Evolutionary conservation across 176 grass and related monocot species (phyloP).

Genomic region (Oryza meyeriana): DNA sequence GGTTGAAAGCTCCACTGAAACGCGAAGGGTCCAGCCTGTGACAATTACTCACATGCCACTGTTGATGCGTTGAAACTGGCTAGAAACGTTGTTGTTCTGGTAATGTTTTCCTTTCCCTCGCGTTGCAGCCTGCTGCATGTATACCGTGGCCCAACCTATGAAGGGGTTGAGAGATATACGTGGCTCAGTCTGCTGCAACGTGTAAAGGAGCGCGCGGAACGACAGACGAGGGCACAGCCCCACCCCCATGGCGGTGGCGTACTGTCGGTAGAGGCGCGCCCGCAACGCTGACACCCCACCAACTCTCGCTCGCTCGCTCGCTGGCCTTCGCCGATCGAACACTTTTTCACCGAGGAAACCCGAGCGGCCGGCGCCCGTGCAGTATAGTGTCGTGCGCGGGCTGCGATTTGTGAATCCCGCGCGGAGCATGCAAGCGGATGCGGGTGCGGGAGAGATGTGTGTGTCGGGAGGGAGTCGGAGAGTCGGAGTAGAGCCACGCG

Average conservation of each 20-base stretch:
- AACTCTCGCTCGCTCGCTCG: background rate
- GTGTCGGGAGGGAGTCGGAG: background rate
- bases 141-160: too few relatives aligned
- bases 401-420: background rate
- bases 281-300: background rate
- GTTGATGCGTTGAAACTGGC: background rate
- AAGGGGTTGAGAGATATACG: too few relatives aligned
- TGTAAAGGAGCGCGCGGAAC: background rate
- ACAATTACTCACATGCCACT: background rate
- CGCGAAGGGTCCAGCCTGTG: background rate
- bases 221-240: background rate
- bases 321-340: too few relatives aligned
- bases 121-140: background rate
- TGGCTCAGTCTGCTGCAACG: background rate
- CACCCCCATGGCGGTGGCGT: background rate
- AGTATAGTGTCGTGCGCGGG: too few relatives aligned
- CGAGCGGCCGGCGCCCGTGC: too few relatives aligned
- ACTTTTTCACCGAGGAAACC: background rate
- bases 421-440: background rate
- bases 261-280: background rate
- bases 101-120: background rate
- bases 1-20: background rate
- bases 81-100: background rate
- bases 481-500: too few relatives aligned
- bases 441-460: too few relatives aligned